Evolutionary conservation across 1,139 yeast species (phyloP), one percentile per base, ranked within the genome.

Genomic region (Suhomyces panamericanus): DNA sequence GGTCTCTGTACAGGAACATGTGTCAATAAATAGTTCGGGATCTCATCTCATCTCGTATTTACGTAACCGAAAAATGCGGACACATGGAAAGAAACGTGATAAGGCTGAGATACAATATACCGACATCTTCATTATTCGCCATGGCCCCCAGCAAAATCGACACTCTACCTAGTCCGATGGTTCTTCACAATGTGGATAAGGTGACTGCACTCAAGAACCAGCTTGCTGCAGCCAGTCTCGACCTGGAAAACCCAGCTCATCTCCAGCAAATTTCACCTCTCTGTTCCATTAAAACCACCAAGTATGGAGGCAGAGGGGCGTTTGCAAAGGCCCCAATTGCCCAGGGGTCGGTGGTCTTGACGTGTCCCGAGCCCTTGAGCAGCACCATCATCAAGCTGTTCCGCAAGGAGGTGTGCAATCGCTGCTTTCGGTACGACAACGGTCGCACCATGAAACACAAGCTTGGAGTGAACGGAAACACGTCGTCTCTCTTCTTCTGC

Each of bases 301-400:
- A 61, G 36, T 77, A 76, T 52, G 83, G 87, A 7, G 87, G 91
- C 11, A 69, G 89, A 48, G 88, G 89, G 2, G 83, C 86, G 51
- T 83, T 80, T 59, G 78, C 87, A 13, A 54, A 53, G 2, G 38
- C 42, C 1, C 51, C 57, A 8, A 75, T 83, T n/a, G n/a, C 13
- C 66, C 74, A 5, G 54, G 59, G 16, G 77, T 72, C 81, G 0
- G 57, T 58, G 2, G 62, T 85, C 2, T 66, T 79, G 39, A 53
- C 51, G 9, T 71, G 78, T 36, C 52, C 59, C 2, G 46, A 61
- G 6, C 81, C 83, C 1, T 58, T 80, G 40, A 73, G 84, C 12
- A 66, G 74, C 13, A 70, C 80, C 1, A 68, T 83, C 4, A 62
- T 73, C 26, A 70, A 74, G 47, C 82, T 80, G 6, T 84, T 81